Conservation (phyloP, 129 eudicot genomes). For the Flaveria linearis region DNA sequence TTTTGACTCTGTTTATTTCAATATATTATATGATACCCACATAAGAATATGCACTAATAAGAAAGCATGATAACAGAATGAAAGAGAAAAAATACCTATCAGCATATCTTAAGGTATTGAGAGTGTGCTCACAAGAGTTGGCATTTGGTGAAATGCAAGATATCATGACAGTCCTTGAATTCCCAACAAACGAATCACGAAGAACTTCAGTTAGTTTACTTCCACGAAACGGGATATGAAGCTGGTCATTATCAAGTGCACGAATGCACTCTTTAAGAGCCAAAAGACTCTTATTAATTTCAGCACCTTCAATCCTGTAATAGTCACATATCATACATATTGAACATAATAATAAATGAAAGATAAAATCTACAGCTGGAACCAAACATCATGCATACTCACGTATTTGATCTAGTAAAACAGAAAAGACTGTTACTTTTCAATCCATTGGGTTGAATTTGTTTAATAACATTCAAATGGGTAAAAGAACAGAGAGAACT, state of each 20-base stretch:
- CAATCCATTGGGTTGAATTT: not conserved
- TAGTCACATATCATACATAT: conserved; percentile 10
- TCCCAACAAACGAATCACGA: conserved; percentile 94
- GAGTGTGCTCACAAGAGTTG: conserved; percentile 92
- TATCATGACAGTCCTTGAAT: conserved; percentile 93
- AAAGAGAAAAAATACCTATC: conserved; percentile 51
- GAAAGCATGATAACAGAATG: not conserved
- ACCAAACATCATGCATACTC: not conserved
- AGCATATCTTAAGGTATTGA: conserved; percentile 92
- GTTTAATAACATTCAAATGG: not conserved
- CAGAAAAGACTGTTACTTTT: not conserved
- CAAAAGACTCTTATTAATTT: conserved; percentile 92
- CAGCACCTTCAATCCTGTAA: conserved; percentile 95
- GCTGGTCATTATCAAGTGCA: conserved; percentile 93
- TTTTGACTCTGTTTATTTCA: conserved; percentile 65
- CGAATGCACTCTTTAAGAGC: conserved; percentile 97
- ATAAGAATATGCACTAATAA: conserved; percentile 2
- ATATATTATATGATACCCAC: not conserved
- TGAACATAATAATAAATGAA: not conserved
- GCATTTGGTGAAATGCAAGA: conserved; percentile 94
- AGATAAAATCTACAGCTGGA: conserved; percentile 16
- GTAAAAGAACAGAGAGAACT: not conserved
- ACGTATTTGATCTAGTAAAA: not conserved
- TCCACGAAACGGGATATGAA: conserved; percentile 97
- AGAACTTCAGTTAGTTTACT: conserved; percentile 96